Evolutionary conservation across 441 rosid genomes (phyloP), one percentile per base, ranked within the genome.

Genomic region (Arabidopsis lyrata): DNA sequence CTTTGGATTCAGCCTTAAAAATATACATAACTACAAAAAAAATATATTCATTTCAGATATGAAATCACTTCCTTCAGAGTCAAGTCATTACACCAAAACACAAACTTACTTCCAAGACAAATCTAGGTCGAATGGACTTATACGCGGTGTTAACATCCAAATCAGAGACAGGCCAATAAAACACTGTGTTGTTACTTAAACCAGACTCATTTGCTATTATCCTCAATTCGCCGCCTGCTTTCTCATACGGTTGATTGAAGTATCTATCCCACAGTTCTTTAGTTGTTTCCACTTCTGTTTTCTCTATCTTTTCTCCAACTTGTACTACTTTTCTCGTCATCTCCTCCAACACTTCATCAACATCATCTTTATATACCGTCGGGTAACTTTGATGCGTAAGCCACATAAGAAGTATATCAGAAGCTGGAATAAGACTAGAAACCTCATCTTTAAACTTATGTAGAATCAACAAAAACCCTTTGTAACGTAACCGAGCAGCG

Each of bases 351-450:
- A 57, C 80, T 52, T 78, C 95, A 68, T 83, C 88, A 86, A 87
- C 76, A 78, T 94, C 97, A 41, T 86, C 91, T 58, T 80, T 80
- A 80, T 86, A 94, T 22, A 76, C 86, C 45, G 85, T 86, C 38
- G 98, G 95, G 72, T 88, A 94, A 77, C 97, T 94, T 93, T 88
- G 88, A 76, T 88, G 98, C 9, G 93, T 85, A 12, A 88, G 78
- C 92, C 90, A 88, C 92, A 94, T 87, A 15, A 94, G 81, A 34
- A 86, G 65, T 72, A 91, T 86, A 77, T 94, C 97, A 62, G 74
- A 70, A 82, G 87, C 73, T 31, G 94, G 97, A 79, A 88, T 84
- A 7, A 91, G 81, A n/a, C 75, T 68, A 44, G 83, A 73, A 50
- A 80, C 47, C 66, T 74, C 84, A 42, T 86, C 87, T 2, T 78